Evolutionary conservation across 208 protist species (phyloP).

Genomic region (Polymyxa betae): DNA sequence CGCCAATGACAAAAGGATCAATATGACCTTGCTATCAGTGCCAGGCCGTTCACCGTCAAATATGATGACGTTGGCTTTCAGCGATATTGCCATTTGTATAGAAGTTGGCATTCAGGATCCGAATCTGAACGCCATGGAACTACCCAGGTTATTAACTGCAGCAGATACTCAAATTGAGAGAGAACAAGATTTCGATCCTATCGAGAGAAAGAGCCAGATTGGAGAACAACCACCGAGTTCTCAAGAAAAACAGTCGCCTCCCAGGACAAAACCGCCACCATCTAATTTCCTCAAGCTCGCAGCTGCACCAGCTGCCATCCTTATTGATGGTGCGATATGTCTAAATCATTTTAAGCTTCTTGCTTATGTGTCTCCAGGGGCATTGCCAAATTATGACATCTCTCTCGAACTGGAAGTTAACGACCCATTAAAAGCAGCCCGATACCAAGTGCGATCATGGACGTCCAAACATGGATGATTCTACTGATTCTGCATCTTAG

Average conservation of each 20-base stretch:
- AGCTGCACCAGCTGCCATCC: too few relatives aligned
- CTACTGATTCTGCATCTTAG: background rate
- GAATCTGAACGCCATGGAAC: background rate
- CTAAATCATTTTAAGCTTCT: too few relatives aligned
- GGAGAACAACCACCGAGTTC: too few relatives aligned
- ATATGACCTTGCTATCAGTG: background rate
- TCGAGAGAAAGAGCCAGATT: too few relatives aligned
- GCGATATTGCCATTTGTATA: constrained; percentile 41
- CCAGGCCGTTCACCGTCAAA: background rate
- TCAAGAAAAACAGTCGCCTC: too few relatives aligned
- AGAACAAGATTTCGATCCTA: too few relatives aligned
- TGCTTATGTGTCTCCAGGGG: too few relatives aligned
- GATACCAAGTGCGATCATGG: constrained; percentile 23
- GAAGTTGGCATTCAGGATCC: constrained; percentile 12
- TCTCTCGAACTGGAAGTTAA: background rate
- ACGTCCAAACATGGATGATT: background rate
- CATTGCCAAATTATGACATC: constrained; percentile 12
- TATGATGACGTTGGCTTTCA: background rate
- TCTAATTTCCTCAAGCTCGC: too few relatives aligned
- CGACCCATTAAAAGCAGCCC: background rate
- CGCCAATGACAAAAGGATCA: background rate
- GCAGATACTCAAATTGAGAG: too few relatives aligned
- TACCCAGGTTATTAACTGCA: background rate
- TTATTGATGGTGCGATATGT: too few relatives aligned
- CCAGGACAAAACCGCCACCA: too few relatives aligned